These are phyloP conservation scores for Hypoxylon sp. DNA, from an alignment of 2,329 filamentous ascomycete species.

Conservation along the genomic window DNA sequence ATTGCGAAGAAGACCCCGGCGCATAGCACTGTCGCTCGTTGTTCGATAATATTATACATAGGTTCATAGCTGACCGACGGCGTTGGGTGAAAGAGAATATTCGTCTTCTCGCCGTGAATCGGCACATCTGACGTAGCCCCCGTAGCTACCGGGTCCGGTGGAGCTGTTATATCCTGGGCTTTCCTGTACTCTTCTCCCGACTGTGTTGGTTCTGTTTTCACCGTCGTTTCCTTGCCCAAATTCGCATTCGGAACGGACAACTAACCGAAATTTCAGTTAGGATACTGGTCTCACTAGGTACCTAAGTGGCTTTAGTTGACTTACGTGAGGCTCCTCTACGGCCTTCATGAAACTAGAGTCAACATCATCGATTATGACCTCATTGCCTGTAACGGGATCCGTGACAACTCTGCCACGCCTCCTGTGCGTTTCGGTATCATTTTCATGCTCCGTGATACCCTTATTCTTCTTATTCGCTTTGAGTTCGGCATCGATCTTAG, in stretches of 20 bases:
- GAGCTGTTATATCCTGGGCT: constrained; percentile 90
- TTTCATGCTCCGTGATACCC: constrained; percentile 61
- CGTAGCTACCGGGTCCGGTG: constrained; percentile 86
- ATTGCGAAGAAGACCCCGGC: constrained; percentile 80
- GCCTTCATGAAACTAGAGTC: constrained; percentile 77
- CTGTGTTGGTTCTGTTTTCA: constrained; percentile 79
- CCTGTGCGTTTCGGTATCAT: constrained; percentile 56
- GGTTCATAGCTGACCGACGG: constrained; percentile 91
- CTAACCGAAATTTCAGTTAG: constrained; percentile 57
- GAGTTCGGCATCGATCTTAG: constrained; percentile 74
- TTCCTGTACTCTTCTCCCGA: constrained; percentile 84
- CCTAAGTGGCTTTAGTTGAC: constrained; percentile 29
- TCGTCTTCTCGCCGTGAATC: constrained; percentile 96
- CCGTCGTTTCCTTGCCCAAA: constrained; percentile 79
- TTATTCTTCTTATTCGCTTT: constrained; percentile 57
- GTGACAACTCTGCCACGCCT: constrained; percentile 79
- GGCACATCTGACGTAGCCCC: constrained; percentile 93
- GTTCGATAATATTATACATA: constrained; percentile 84
- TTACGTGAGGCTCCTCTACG: constrained; percentile 79
- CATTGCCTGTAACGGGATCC: constrained; percentile 88
- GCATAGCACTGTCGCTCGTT: constrained; percentile 79
- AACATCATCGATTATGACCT: constrained; percentile 89
- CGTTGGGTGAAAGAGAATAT: constrained; percentile 95
- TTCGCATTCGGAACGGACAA: constrained; percentile 93
- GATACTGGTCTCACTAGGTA: neutral